These are phyloP conservation scores for Hyphopichia fennica DNA, from an alignment of 1,139 yeast species.

Conservation along the genomic window DNA sequence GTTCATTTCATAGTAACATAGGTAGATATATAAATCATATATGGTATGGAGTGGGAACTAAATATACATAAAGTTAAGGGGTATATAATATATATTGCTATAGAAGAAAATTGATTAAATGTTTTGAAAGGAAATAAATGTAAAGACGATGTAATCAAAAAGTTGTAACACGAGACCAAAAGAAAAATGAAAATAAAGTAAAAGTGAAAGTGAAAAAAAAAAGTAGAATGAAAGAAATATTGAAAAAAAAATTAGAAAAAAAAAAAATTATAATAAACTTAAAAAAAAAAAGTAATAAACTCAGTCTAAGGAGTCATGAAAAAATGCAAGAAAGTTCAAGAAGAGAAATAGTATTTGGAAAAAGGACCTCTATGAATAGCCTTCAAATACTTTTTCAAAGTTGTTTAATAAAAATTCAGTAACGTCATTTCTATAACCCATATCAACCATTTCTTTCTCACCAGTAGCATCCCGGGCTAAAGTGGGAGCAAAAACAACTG, in stretches of 20 bases:
- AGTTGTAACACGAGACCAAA: no score
- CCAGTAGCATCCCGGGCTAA: conserved; percentile 79
- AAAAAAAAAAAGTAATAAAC: no score
- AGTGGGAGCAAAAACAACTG: conserved; percentile 96
- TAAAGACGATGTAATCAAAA: no score
- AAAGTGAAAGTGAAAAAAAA: no score
- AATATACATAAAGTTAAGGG: neutral
- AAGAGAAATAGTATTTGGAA: neutral
- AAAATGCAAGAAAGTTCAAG: neutral
- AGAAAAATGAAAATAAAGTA: no score
- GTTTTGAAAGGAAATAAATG: no score
- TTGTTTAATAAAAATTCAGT: conserved; percentile 74
- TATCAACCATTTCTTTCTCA: conserved; percentile 81
- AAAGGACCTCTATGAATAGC: neutral
- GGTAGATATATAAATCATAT: no score
- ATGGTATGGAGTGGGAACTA: neutral
- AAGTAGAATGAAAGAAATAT: neutral
- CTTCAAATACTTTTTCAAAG: conserved; percentile 39
- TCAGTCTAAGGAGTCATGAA: no score
- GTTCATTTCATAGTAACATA: no score
- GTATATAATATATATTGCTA: neutral
- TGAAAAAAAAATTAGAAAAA: neutral
- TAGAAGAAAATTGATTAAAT: neutral
- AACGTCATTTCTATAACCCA: conserved; percentile 77
- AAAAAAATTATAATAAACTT: neutral